Percentiles rank a stretch among this genome's conserved stretches.
Conservation (phyloP, 495 filamentous ascomycete species). For the Bryoglossum gracile region DNA sequence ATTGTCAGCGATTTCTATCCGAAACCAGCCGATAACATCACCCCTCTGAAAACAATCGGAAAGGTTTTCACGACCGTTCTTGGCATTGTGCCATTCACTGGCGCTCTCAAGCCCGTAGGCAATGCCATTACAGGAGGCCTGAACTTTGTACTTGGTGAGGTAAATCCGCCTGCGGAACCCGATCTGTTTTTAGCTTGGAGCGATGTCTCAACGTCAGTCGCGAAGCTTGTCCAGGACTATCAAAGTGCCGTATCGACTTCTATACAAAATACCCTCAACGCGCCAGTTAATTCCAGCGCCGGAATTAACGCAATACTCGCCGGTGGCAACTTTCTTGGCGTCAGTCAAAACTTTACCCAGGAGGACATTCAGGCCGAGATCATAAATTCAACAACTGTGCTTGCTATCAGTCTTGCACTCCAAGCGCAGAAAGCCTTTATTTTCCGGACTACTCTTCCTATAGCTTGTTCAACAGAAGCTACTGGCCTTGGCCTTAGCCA, state of each 20-base stretch:
- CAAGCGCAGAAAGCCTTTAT: background rate
- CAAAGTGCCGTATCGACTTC: background rate
- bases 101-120: background rate
- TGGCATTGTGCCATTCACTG: slow-evolving; percentile 2
- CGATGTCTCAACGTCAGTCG: background rate
- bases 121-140: background rate
- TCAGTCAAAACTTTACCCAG: background rate
- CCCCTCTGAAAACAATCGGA: background rate
- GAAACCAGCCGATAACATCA: slow-evolving; percentile 1
- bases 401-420: background rate
- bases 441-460: background rate
- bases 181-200: background rate
- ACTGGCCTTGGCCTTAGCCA: background rate
- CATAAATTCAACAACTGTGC: background rate
- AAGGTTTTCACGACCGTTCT: slow-evolving; percentile 6
- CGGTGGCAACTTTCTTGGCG: background rate
- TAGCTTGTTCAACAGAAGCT: background rate
- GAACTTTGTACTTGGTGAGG: background rate
- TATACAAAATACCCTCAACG: background rate
- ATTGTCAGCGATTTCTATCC: slow-evolving; percentile 4
- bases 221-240: background rate
- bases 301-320: background rate
- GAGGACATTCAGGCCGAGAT: background rate
- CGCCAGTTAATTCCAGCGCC: background rate
- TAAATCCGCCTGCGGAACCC: background rate